Evolutionary conservation across 805 yeast species (phyloP).

Genomic region (Yarrowia sp.): DNA sequence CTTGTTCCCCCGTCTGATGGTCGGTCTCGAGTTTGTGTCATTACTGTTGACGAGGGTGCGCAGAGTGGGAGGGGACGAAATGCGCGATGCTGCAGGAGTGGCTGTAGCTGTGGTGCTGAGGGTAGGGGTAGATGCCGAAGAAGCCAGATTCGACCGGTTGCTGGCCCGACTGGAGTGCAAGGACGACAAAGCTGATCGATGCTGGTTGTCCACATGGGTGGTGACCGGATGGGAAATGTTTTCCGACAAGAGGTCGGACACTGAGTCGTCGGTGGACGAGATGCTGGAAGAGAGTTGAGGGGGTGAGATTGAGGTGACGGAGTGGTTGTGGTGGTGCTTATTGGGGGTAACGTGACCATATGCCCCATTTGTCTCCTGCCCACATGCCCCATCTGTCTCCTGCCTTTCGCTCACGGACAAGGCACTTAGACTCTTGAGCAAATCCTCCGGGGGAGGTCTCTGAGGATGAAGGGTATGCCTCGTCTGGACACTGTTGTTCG

Average conservation of each 20-base stretch:
- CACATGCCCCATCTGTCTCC: too few relatives aligned
- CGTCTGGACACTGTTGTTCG: constrained; percentile 3
- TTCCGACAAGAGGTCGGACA: neutral
- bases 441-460: constrained; percentile 23
- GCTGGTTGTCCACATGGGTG: constrained; percentile 20
- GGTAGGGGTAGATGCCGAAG: constrained; percentile 15
- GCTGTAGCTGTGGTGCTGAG: constrained; percentile 24
- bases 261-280: neutral
- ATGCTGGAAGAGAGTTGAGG: constrained; percentile 13
- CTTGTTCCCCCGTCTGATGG: constrained; percentile 37
- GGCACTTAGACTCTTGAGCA: constrained; percentile 12
- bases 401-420: constrained; percentile 1
- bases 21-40: constrained; percentile 36
- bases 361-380: too few relatives aligned
- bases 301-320: neutral
- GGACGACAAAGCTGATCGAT: constrained; percentile 12
- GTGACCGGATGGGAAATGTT: neutral
- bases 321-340: neutral
- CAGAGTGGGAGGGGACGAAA: constrained; percentile 33
- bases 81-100: constrained; percentile 26
- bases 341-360: too few relatives aligned
- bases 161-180: constrained; percentile 10
- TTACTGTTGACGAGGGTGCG: constrained; percentile 36
- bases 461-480: constrained; percentile 16
- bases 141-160: constrained; percentile 9